phyloP scores from a whole-genome alignment of 83 land plant species.

The Picea engelmannii region DNA sequence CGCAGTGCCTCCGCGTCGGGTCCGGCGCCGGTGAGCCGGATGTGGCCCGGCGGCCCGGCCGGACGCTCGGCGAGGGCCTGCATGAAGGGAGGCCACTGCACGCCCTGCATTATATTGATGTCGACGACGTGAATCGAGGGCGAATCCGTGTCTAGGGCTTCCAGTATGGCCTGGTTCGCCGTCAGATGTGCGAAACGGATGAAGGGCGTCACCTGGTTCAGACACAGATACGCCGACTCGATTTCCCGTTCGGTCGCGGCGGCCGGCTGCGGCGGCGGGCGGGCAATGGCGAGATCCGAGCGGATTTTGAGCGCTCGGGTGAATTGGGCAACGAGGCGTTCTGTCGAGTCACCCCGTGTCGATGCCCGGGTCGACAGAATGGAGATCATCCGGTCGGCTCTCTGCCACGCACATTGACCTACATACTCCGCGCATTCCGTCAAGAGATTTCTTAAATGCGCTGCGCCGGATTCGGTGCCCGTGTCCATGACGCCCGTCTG shows the following conservation, averaged over 20 bases:
- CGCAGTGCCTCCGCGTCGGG: constrained; percentile 35
- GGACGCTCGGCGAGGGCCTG: constrained; percentile 70
- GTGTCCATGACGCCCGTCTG: too few species aligned
- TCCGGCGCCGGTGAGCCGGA: constrained; percentile 81
- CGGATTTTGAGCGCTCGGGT: constrained; percentile 44
- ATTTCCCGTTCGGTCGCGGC: not conserved
- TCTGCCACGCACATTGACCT: constrained; percentile 29
- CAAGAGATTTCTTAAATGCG: too few species aligned
- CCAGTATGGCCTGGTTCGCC: constrained; percentile 91
- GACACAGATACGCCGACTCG: constrained; percentile 34
- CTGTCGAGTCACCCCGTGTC: constrained; percentile 63
- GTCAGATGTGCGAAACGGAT: constrained; percentile 78
- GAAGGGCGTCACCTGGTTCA: constrained; percentile 86
- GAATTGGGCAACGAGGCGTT: constrained; percentile 57
- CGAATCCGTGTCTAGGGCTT: constrained; percentile 50
- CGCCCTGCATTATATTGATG: constrained; percentile 73
- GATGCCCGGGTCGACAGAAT: constrained; percentile 37
- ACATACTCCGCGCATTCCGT: constrained; percentile 52
- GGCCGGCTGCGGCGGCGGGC: not conserved
- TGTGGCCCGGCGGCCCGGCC: constrained; percentile 33
- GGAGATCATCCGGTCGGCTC: constrained; percentile 46
- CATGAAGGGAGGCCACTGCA: constrained; percentile 91
- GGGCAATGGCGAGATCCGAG: constrained; percentile 10
- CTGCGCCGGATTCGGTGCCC: too few species aligned
- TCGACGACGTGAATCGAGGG: constrained; percentile 67